A percentile compares a stretch with the other conserved stretches of the same genome.
phyloP scores from a whole-genome alignment of 2,329 filamentous ascomycete species.

The Onygena corvina region DNA sequence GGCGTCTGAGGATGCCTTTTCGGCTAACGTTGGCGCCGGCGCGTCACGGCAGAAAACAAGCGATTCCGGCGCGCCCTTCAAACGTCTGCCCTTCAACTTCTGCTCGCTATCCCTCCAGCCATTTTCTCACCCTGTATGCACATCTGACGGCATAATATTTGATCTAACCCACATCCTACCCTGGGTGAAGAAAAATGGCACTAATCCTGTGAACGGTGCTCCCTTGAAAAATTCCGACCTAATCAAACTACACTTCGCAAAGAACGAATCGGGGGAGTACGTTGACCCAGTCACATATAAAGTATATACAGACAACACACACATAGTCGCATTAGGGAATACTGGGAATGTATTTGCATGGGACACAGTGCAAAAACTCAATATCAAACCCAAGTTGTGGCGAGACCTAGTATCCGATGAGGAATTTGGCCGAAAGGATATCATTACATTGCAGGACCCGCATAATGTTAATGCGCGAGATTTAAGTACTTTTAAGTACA shows the following conservation, averaged over 20 bases:
- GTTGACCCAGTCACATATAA: constrained; percentile 97
- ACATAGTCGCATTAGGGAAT: constrained; percentile 74
- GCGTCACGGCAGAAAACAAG: constrained; percentile 43
- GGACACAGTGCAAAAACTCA: constrained; percentile 89
- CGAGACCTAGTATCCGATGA: constrained; percentile 75
- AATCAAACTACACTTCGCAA: constrained; percentile 80
- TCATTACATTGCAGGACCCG: constrained; percentile 92
- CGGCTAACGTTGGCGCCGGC: constrained; percentile 63
- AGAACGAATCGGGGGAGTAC: constrained; percentile 82
- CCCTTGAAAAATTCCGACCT: constrained; percentile 70
- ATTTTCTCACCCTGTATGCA: constrained; percentile 90
- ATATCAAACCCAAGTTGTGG: constrained; percentile 96
- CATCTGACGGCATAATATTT: constrained; percentile 73
- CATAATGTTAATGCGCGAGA: constrained; percentile 76
- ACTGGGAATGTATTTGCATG: constrained; percentile 94
- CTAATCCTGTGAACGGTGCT: constrained; percentile 76
- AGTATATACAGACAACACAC: constrained; percentile 94
- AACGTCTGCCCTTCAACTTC: constrained; percentile 91
- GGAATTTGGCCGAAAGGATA: constrained; percentile 77
- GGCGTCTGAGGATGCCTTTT: constrained; percentile 80
- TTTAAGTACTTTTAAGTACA: constrained; percentile 74
- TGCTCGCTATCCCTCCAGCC: constrained; percentile 93
- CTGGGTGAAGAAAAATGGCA: constrained; percentile 88
- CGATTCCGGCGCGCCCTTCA: constrained; percentile 55
- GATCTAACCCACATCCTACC: constrained; percentile 87